Conservation (phyloP, 2,329 filamentous ascomycete genomes). For the Dothistroma pini region DNA sequence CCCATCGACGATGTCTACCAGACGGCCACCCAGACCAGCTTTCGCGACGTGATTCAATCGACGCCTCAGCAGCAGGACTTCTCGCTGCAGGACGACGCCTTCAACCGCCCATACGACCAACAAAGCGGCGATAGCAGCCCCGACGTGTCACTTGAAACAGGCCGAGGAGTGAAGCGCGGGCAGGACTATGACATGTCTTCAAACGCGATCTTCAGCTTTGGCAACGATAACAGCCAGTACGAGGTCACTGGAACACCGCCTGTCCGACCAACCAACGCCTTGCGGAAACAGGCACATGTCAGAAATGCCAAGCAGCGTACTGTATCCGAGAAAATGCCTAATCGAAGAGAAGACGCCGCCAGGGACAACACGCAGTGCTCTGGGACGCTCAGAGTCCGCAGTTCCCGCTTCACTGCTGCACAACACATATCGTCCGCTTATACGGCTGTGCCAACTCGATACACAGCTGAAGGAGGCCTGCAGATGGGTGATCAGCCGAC, state of each 20-base stretch:
- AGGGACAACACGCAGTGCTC: slow-evolving; percentile 39
- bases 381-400: slow-evolving; percentile 43
- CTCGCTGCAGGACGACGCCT: slow-evolving; percentile 24
- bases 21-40: slow-evolving; percentile 23
- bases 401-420: slow-evolving; percentile 52
- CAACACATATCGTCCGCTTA: slow-evolving; percentile 23
- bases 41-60: slow-evolving; percentile 21
- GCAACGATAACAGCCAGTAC: slow-evolving; percentile 48
- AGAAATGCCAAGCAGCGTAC: slow-evolving; percentile 43
- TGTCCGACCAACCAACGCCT: slow-evolving; percentile 33
- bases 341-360: slow-evolving; percentile 52
- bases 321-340: slow-evolving; percentile 55
- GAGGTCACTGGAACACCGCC: slow-evolving; percentile 45
- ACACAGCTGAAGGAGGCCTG: slow-evolving; percentile 18
- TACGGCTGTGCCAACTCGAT: slow-evolving; percentile 18
- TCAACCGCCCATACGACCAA: slow-evolving; percentile 15
- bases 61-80: slow-evolving; percentile 20
- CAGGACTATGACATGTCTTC: slow-evolving; percentile 47
- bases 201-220: slow-evolving; percentile 48
- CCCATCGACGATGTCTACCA: slow-evolving; percentile 16
- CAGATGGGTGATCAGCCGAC: slow-evolving; percentile 15
- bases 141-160: slow-evolving; percentile 55
- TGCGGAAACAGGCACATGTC: slow-evolving; percentile 46
- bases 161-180: slow-evolving; percentile 46
- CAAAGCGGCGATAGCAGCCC: slow-evolving; percentile 36